A percentile compares a stretch with the other conserved stretches of the same genome.
These are phyloP conservation scores for Gracilaria caudata DNA, from an alignment of 23 red algal species.

Conservation along the genomic window DNA sequence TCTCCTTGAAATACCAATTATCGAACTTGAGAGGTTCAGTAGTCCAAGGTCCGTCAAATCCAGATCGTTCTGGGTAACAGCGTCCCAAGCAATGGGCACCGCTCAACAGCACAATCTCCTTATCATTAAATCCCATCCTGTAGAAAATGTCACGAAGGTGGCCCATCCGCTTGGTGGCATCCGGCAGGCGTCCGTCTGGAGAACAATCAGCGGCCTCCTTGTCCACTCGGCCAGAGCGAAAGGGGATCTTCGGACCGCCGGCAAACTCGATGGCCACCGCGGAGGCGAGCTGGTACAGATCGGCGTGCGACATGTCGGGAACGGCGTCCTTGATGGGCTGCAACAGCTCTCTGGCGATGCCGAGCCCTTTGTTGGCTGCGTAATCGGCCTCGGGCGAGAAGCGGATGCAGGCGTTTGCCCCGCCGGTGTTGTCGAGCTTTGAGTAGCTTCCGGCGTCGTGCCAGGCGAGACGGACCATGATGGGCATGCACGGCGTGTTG, in stretches of 20 bases:
- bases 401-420: constrained; percentile 88
- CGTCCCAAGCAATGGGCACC: constrained; percentile 86
- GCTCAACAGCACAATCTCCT: constrained; percentile 87
- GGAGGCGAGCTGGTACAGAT: constrained; percentile 85
- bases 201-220: constrained; percentile 48
- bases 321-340: constrained; percentile 95
- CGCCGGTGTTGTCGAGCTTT: constrained; percentile 71
- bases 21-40: constrained; percentile 80
- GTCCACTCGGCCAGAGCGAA: constrained; percentile 81
- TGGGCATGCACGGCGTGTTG: constrained; percentile 80
- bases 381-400: constrained; percentile 76
- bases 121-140: constrained; percentile 96
- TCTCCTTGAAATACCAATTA: constrained; percentile 86
- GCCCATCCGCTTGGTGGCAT: constrained; percentile 65
- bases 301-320: constrained; percentile 80
- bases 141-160: constrained; percentile 92
- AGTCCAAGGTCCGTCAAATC: constrained; percentile 88
- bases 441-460: constrained; percentile 88
- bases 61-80: constrained; percentile 70
- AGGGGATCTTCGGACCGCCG: constrained; percentile 90
- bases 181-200: constrained; percentile 81
- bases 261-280: constrained; percentile 81
- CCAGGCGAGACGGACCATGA: constrained; percentile 98
- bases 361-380: constrained; percentile 80
- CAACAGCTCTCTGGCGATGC: constrained; percentile 71